Base-by-base conservation (phyloP, 495 filamentous ascomycete species). In the Xylaria sp. region DNA sequence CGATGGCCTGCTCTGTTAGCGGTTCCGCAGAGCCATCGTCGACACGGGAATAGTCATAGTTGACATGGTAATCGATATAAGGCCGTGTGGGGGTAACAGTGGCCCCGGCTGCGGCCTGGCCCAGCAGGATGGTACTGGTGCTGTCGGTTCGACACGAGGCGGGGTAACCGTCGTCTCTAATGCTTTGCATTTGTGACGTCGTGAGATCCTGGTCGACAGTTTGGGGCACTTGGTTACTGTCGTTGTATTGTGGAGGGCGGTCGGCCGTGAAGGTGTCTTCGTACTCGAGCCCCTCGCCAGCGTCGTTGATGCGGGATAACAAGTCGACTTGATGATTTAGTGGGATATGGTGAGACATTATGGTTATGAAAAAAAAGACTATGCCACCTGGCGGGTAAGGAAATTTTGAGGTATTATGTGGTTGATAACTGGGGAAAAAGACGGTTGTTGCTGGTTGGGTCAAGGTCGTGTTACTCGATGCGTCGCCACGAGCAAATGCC, bases 171-270 rank as follows among this genome's bases (percentile, higher is more conserved):
- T 26, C 33, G 19, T 40, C 29, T 41, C n/a, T 15, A 2, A 1
- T 31, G 12, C 9, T 35, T 7, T 55, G 29, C 21, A 31, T 53
- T 48, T 55, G 17, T 2, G 43, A 21, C 26, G 9, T 8, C 14
- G 14, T 21, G 8, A 12, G 14, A 24, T 53, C 26, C 14, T n/a
- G 26, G 14, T 5, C 33, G 17, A 31, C 29, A 26, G 63, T 71
- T 7, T 62, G 59, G n/a, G 72, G 74, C 11, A 72, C 67, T 19
- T 74, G 67, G 57, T 77, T 79, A 44, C 43, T 44, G 33, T 63
- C 26, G 66, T 77, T 76, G 17, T 74, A 65, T 26, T 76, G 69
- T 0, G 75, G 77, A 3, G 73, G 72, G 11, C 73, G 70, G 11
- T 57, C 14, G 0, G 59, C 29, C 8, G 75, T 73, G 41, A 63